Base-by-base conservation (phyloP, 2,329 filamentous ascomycete genomes). In the Epichloe typhina region DNA sequence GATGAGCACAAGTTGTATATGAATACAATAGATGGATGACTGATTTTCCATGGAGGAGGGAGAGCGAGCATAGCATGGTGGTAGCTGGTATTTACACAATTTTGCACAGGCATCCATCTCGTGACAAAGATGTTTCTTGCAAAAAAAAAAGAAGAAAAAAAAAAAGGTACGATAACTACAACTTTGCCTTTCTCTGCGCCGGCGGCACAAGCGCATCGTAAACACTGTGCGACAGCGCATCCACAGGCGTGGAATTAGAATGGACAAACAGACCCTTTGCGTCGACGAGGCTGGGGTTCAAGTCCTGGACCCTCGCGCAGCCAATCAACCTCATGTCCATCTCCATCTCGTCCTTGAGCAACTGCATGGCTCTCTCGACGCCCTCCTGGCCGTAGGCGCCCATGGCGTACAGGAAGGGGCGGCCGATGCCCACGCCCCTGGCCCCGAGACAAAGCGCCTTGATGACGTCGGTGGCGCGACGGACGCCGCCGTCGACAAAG, bases 311-410 rank as follows among this genome's bases (percentile, higher is more conserved):
- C 53, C 70, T 82, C 19, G 76, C 79, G 53, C 82, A 86, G 9
- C 93, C 93, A 58, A 98, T 88, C 55, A 98, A 72, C 6, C 93
- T 81, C 93, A 98, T 97, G 63, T 91, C 93, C 91, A 97, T 97
- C 72, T 94, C 89, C 80, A 98, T 87, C 76, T 98, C 93, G 62
- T 97, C 93, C 71, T 87, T 89, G 58, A 95, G 76, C 52, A 95
- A 72, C 68, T 89, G 85, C 85, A 97, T 95, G 35, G 93, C 93
- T 36, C 88, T 79, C 62, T 94, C 87, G 19, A 97, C 91, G 56
- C 93, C 93, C 2, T 83, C 75, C 53, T 88, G 71, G 1, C 93
- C 93, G 62, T 97, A 97, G 9, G 88, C 82, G 55, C 84, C 86
- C 91, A 98, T 97, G 61, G 93, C 91, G 64, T 90, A 98, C 53